Conservation (phyloP, 2,329 filamentous ascomycete species). For the Whalleya microplaca region DNA sequence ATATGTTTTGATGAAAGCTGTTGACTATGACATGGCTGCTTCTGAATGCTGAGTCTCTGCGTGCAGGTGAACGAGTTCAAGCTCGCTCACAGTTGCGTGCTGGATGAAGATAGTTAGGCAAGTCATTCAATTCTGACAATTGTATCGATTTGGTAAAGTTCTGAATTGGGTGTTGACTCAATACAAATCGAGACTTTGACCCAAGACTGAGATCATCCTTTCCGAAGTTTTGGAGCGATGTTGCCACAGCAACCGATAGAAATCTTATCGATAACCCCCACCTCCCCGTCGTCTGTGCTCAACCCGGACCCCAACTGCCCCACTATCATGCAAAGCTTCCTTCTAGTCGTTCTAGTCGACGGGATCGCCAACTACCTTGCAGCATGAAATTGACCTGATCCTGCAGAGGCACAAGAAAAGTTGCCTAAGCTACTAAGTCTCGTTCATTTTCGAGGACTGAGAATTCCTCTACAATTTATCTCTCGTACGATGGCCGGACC, state of each 20-base stretch:
- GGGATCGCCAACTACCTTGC: not conserved
- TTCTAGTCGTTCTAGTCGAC: too few relatives aligned
- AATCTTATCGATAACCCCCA: not conserved
- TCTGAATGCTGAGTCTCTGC: constrained; percentile 13
- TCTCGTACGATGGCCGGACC: constrained; percentile 43
- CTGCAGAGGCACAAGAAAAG: not conserved
- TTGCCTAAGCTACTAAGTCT: too few relatives aligned
- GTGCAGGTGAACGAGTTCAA: constrained; percentile 9
- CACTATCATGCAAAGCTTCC: not conserved
- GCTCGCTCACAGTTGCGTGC: constrained; percentile 5
- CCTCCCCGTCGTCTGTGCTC: not conserved
- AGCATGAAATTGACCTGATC: not conserved
- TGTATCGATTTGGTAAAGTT: not conserved
- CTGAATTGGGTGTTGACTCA: constrained; percentile 7
- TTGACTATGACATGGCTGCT: constrained; percentile 23
- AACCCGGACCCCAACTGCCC: too few relatives aligned
- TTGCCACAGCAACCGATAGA: constrained; percentile 16
- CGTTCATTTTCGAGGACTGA: too few relatives aligned
- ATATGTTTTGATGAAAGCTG: constrained; percentile 22
- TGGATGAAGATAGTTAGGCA: not conserved
- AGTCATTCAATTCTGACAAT: not conserved
- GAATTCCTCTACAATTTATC: not conserved
- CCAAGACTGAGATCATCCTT: constrained; percentile 19
- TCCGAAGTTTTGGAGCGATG: constrained; percentile 8
- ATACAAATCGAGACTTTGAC: constrained; percentile 16